Conservation (phyloP, 805 yeast genomes). For the Myxozyma nipponensis region DNA sequence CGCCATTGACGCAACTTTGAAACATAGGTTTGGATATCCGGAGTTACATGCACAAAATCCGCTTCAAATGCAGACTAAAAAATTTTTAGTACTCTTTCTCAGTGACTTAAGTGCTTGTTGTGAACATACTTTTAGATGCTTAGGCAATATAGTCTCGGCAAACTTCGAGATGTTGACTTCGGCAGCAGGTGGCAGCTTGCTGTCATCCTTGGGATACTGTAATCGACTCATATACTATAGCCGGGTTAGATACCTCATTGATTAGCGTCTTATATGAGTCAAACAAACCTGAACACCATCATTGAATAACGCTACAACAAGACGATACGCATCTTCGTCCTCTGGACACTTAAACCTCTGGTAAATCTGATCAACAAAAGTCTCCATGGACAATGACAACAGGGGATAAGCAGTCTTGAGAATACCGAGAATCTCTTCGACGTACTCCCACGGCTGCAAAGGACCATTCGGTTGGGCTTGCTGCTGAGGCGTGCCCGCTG, state of each 20-base stretch:
- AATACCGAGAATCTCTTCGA: constrained; percentile 88
- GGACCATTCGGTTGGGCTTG: constrained; percentile 11
- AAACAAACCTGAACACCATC: constrained; percentile 72
- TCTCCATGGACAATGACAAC: constrained; percentile 85
- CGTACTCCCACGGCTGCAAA: constrained; percentile 85
- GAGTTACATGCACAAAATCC: constrained; percentile 82
- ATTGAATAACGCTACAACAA: constrained; percentile 84
- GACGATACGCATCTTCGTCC: constrained; percentile 93
- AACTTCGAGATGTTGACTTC: constrained; percentile 82
- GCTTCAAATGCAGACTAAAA: constrained; percentile 81
- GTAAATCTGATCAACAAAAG: constrained; percentile 90
- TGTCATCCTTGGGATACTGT: constrained; percentile 82
- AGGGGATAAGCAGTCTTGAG: constrained; percentile 95
- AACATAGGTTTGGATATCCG: constrained; percentile 83
- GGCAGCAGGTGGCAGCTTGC: constrained; percentile 83
- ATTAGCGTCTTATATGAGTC: neutral
- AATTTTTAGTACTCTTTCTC: constrained; percentile 62
- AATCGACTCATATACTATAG: constrained; percentile 70
- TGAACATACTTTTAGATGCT: constrained; percentile 57
- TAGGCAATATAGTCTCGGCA: constrained; percentile 90
- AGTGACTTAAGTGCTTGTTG: no score
- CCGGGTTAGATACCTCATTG: neutral
- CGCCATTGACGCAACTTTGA: constrained; percentile 85
- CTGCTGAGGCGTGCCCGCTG: neutral
- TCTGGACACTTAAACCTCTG: constrained; percentile 90